A percentile compares a stretch with the other conserved stretches of the same genome.
phyloP scores from a whole-genome alignment of 1,284 basidiomycete species.

The Tylopilus sp. region DNA sequence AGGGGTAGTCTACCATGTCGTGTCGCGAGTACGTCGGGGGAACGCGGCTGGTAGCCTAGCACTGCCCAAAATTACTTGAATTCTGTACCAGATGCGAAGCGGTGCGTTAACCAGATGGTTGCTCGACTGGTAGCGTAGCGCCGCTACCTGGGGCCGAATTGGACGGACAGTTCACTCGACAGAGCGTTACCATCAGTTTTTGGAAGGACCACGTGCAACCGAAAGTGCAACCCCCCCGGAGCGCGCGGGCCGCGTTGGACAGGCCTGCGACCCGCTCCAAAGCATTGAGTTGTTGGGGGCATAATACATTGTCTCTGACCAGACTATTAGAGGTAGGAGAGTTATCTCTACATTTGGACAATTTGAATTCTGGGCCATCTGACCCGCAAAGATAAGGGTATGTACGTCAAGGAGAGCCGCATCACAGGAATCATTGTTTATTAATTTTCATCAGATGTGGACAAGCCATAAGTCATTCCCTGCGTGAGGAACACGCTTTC shows the following conservation, averaged over 20 bases:
- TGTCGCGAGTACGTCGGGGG: conserved; percentile 3
- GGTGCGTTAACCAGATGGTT: background rate
- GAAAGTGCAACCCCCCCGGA: conserved; percentile 6
- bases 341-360: conserved; percentile 10
- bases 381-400: conserved; percentile 7
- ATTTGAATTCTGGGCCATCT: conserved; percentile 11
- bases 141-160: background rate
- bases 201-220: background rate
- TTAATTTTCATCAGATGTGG: conserved; percentile 1
- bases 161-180: background rate
- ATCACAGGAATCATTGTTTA: conserved; percentile 5
- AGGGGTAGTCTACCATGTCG: conserved; percentile 3
- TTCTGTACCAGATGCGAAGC: background rate
- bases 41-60: background rate
- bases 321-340: conserved; percentile 7
- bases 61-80: conserved; percentile 4
- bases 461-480: conserved; percentile 1
- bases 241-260: conserved; percentile 10
- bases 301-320: background rate
- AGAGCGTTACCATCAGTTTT: background rate
- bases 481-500: conserved; percentile 1
- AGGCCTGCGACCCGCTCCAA: background rate
- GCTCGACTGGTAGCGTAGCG: background rate
- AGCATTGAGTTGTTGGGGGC: background rate
- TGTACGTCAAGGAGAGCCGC: conserved; percentile 20